Evolutionary conservation across 148 eudicot genomes (phyloP), one percentile per base, ranked within the genome.

Genomic region (Nepenthes gracilis): DNA sequence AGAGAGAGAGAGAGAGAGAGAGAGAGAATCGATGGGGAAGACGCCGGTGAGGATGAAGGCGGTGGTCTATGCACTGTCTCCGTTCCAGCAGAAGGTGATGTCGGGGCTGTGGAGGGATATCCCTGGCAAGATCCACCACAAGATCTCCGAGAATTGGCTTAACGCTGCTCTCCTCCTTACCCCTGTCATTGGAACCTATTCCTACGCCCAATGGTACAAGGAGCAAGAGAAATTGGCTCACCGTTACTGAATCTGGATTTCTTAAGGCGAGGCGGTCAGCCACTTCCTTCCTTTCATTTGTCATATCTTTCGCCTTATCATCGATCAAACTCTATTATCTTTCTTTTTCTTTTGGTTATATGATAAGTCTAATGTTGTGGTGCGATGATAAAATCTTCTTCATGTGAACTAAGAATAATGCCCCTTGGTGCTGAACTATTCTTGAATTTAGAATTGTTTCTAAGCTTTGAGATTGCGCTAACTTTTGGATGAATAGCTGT

Each of bases 61-160:
- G 35, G 98, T 92, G 71, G 80, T 83, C 32, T 92, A 85, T 74
- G 84, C 94, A 0, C 64, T 92, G 6, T 92, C 98, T 1, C 98
- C 96, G 33, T 92, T 81, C 68, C 94, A 92, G 69, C 98, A 92
- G 84, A 83, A 92, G 75, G 82, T 84, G 66, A 92, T 92, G 96
- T 80, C 90, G 0, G 96, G 98, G 8, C 84, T 88, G 43, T 88
- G 94, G 96, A 92, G 82, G 51, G 90, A 92, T 71, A 57, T 88
- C 1, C 75, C 91, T 0, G 73, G 63, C 1, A 92, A 92, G 73
- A 74, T 88, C 64, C 68, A 67, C 47, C 96, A 92, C 76, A 92
- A 88, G 72, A 72, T 86, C 67, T 37, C 94, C 62, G 98, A 88
- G 33, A 88, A 84, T 61, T 88, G 94, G 96, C 34, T 92, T 63